These are phyloP conservation scores for Ceratobasidium papillatum DNA, from an alignment of 1,284 basidiomycete genomes.

Conservation along the genomic window DNA sequence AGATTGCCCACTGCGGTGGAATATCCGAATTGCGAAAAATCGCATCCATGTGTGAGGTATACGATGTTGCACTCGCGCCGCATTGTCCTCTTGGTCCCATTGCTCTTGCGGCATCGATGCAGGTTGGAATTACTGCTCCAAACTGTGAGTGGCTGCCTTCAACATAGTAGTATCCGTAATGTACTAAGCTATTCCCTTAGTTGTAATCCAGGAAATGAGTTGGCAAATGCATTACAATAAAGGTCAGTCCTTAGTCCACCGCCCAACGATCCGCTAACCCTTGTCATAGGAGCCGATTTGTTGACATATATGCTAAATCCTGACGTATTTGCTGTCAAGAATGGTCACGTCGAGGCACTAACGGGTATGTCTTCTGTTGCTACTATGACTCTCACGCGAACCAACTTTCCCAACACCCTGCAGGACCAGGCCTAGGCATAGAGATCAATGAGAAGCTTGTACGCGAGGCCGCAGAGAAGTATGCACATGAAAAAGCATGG, in stretches of 20 bases:
- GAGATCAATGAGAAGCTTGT: conserved; percentile 73
- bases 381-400: background rate
- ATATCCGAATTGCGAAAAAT: conserved; percentile 77
- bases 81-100: conserved; percentile 75
- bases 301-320: conserved; percentile 68
- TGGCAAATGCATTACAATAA: conserved; percentile 80
- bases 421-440: conserved; percentile 73
- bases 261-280: background rate
- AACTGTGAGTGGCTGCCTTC: conserved; percentile 58
- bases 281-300: conserved; percentile 62
- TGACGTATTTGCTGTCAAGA: conserved; percentile 67
- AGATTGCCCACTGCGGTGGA: conserved; percentile 74
- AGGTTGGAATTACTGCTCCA: conserved; percentile 62
- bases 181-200: conserved; percentile 50
- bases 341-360: conserved; percentile 65
- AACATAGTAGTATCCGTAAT: background rate
- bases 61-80: conserved; percentile 67
- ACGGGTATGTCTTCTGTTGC: conserved; percentile 17
- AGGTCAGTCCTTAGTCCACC: conserved; percentile 49
- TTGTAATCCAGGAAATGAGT: conserved; percentile 74
- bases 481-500: conserved; percentile 52
- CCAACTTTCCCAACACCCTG: conserved; percentile 29
- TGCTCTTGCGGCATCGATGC: conserved; percentile 75
- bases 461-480: conserved; percentile 58
- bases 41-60: conserved; percentile 72